Evolutionary conservation across 371 early-diverging fungal species (phyloP), one percentile per base, ranked within the genome.

Genomic region (Dinochytrium kinnereticum): DNA sequence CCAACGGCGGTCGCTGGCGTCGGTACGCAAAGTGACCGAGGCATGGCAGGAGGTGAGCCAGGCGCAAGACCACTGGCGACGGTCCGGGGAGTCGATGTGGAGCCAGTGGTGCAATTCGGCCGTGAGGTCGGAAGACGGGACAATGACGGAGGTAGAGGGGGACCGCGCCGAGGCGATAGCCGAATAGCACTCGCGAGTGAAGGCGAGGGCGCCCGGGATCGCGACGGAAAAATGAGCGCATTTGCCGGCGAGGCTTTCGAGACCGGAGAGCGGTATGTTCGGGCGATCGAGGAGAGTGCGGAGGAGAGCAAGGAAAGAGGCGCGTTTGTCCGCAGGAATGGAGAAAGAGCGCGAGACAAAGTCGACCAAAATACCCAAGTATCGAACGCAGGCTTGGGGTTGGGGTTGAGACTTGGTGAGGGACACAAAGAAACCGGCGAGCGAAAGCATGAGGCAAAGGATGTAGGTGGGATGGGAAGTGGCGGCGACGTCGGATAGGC

Each of bases 211-310:
- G 3, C 69, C 69, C 26, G 49, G 69, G 31, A 69, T 50, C n/a
- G 33, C 33, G 13, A 69, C 10, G 69, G 69, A 69, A 33, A 69
- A 53, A 33, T 69, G 69, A 34, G 69, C 51, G 1, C 69, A 69
- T 53, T 51, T 69, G 19, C 69, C 69, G 5, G 34, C 53, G n/a
- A 69, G 36, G 10, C 1, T 0, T 69, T 69, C 69, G 3, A 69
- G 53, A 10, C 15, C 19, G 51, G 50, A 2, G 19, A 69, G 53
- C 10, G 51, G 69, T 1, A 69, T 36, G 1, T 24, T 28, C 13
- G n/a, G 2, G 5, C 13, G 3, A 21, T 15, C 2, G 21, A 69
- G 17, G 53, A 51, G 36, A 33, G 69, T 31, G 51, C 15, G 7
- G 53, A 69, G 69, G 51, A 69, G 51, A 10, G 15, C 33, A 24